A percentile compares a stretch with the other conserved stretches of the same genome.
phyloP scores from a whole-genome alignment of 352 stramenopile species.

The Globisporangium solare region DNA sequence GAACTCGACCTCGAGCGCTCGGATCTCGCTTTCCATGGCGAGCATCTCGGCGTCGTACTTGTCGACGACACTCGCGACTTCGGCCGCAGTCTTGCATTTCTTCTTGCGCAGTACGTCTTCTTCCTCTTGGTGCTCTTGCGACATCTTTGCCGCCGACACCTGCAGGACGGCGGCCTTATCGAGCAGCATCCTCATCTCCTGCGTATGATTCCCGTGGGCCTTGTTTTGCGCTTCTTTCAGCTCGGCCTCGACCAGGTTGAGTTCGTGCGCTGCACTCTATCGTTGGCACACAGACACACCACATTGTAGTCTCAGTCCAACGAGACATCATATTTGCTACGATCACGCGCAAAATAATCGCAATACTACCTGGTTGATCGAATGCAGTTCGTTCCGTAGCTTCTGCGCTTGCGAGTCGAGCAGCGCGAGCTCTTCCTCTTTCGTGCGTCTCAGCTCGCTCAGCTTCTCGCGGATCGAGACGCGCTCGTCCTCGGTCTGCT shows the following conservation, averaged over 20 bases:
- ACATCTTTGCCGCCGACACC: slow-evolving; percentile 57
- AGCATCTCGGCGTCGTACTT: slow-evolving; percentile 80
- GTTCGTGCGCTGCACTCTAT: slow-evolving; percentile 61
- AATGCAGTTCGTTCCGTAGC: slow-evolving; percentile 67
- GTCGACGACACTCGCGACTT: slow-evolving; percentile 65
- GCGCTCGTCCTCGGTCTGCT: slow-evolving; percentile 80
- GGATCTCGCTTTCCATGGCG: slow-evolving; percentile 48
- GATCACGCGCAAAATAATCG: background rate
- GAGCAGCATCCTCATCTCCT: slow-evolving; percentile 70
- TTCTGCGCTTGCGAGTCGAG: slow-evolving; percentile 81
- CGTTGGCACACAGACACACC: background rate
- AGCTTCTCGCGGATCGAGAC: slow-evolving; percentile 73
- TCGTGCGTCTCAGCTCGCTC: slow-evolving; percentile 67
- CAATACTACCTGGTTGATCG: slow-evolving; percentile 53
- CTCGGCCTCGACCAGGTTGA: slow-evolving; percentile 71
- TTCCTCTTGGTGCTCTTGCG: slow-evolving; percentile 78
- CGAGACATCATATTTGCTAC: background rate
- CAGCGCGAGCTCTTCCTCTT: slow-evolving; percentile 78
- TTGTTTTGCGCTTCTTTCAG: slow-evolving; percentile 72
- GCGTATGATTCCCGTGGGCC: slow-evolving; percentile 67
- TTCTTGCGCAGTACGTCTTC: slow-evolving; percentile 77
- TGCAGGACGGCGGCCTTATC: slow-evolving; percentile 55
- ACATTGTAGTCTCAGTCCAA: background rate
- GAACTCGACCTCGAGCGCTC: slow-evolving; percentile 37
- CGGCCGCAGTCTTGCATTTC: slow-evolving; percentile 74